Conservation (phyloP, 148 eudicot species). For the Suaeda aralocaspica region DNA sequence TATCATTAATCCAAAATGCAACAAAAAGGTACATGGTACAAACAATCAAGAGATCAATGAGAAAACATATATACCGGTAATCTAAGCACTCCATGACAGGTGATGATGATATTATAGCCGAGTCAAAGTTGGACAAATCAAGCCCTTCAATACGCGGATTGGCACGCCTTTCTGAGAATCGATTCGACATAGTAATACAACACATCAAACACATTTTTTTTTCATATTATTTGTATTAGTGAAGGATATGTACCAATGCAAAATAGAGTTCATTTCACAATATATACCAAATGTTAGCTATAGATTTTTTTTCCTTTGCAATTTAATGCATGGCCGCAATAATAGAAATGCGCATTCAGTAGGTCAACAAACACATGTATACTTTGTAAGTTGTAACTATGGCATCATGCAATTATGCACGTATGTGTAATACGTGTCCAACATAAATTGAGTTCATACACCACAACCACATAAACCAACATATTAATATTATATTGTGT, state of each 20-base stretch:
- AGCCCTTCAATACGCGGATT: conserved; percentile 53
- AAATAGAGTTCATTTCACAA: no score
- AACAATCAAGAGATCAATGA: neutral
- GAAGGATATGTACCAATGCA: no score
- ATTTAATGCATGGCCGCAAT: neutral
- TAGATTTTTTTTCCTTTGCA: neutral
- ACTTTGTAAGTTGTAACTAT: no score
- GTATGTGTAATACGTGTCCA: neutral
- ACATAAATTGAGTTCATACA: neutral
- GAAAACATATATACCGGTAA: conserved; percentile 50
- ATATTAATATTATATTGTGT: neutral
- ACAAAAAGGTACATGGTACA: neutral
- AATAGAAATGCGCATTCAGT: conserved; percentile 3
- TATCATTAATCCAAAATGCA: neutral
- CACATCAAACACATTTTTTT: neutral
- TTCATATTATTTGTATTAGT: no score
- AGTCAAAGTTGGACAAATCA: conserved; percentile 58
- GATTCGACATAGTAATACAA: neutral
- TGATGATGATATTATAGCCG: conserved; percentile 42
- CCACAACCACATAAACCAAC: neutral
- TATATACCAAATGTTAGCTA: no score
- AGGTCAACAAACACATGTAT: conserved; percentile 10
- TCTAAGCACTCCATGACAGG: conserved; percentile 44
- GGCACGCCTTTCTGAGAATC: conserved; percentile 53
- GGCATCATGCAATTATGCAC: no score